Evolutionary conservation across 441 rosid genomes (phyloP), one percentile per base, ranked within the genome.

Genomic region (Arabidopsis hybrid): DNA sequence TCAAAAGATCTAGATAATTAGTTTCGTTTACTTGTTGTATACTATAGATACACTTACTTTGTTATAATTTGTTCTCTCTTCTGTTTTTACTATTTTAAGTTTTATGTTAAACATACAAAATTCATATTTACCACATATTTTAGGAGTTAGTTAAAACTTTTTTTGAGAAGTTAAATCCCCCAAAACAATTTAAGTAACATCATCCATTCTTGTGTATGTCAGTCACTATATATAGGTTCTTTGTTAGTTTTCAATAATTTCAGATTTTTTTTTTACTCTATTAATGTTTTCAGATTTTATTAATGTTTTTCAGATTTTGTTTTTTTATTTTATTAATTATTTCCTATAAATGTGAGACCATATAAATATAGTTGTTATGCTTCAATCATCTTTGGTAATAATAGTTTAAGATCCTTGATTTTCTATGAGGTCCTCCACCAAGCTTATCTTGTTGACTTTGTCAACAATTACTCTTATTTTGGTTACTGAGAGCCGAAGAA

Each of bases 401-500:
- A 10, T n/a, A 45, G 53, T 42, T 13, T 36, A 43, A 16, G 26
- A 13, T 43, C 21, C 51, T 26, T 26, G 12, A 46, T 32, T 26
- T 14, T 42, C 36, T 1, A 62, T 69, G 73, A 47, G 18, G 17
- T 69, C 21, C 38, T 58, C 29, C 26, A 13, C 3, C 13, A 34
- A 43, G 18, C 46, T 69, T 35, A 13, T 52, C 29, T n/a, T 50
- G 9, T 51, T 51, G n/a, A 26, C 32, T 55, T 71, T 58, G 14
- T 65, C 63, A 49, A 60, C 49, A 40, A 4, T 74, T 3, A 11
- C 13, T 67, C 29, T 50, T 2, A 32, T 31, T 36, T 36, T 60
- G 1, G 60, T 14, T 47, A 45, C 52, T 31, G 53, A 59, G 68
- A 56, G 38, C 38, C 36, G 39, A 16, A 59, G 61, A n/a, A n/a